Percentiles rank a stretch among this genome's conserved stretches.
These are phyloP conservation scores for Blastobotrys elegans DNA, from an alignment of 1,139 yeast species.

Conservation along the genomic window DNA sequence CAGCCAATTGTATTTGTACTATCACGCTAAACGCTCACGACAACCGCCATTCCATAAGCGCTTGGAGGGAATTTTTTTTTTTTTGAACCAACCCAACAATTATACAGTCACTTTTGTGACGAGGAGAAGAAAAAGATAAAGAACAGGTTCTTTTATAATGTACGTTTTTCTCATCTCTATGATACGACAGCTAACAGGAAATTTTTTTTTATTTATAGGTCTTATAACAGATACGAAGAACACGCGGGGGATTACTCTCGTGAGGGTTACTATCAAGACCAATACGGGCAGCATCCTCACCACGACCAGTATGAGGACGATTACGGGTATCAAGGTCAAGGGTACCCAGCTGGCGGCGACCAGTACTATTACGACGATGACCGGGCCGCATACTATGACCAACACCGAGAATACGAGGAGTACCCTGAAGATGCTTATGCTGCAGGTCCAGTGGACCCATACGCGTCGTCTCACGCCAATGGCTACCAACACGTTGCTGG, in stretches of 20 bases:
- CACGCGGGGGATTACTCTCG: slow-evolving; percentile 2
- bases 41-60: no score
- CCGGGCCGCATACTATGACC: slow-evolving; percentile 27
- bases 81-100: neutral
- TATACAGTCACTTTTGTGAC: neutral
- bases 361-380: slow-evolving; percentile 25
- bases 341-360: slow-evolving; percentile 14
- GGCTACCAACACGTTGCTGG: slow-evolving; percentile 29
- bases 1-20: neutral
- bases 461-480: slow-evolving; percentile 25
- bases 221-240: slow-evolving; percentile 8
- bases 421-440: slow-evolving; percentile 35
- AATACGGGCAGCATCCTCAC: slow-evolving; percentile 21
- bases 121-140: neutral
- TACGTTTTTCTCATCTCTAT: slow-evolving; percentile 1
- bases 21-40: no score
- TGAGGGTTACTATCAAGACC: slow-evolving; percentile 9
- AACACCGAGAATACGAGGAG: slow-evolving; percentile 29
- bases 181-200: neutral
- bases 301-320: slow-evolving; percentile 21
- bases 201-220: no score
- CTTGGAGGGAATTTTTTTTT: neutral
- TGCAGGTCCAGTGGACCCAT: slow-evolving; percentile 33
- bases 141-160: slow-evolving; percentile 9
- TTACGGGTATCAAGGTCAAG: slow-evolving; percentile 32